Percentiles rank a stretch among this genome's conserved stretches.
Conservation (phyloP, 2,329 filamentous ascomycete species). For the Pseudogymnoascus sp. region DNA sequence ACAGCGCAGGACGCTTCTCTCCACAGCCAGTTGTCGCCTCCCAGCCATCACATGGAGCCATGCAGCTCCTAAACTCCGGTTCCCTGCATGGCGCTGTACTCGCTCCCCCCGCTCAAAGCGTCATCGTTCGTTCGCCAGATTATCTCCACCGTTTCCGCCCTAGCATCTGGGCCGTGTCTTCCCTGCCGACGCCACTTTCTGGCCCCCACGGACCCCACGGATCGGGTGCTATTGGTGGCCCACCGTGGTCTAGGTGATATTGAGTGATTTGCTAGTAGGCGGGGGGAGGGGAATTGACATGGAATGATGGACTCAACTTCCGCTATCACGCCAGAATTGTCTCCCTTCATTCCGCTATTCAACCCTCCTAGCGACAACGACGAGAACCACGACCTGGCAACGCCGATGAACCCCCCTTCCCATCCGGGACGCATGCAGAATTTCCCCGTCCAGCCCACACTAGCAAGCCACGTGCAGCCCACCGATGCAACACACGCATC, state of each 20-base stretch:
- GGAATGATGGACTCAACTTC: not conserved
- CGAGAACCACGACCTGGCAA: not conserved
- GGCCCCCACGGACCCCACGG: not conserved
- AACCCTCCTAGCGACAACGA: not conserved
- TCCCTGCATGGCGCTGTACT: not conserved
- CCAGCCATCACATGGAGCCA: not conserved
- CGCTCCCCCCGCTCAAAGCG: not conserved
- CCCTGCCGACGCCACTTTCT: not conserved
- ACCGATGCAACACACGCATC: not conserved
- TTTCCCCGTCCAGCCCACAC: not conserved
- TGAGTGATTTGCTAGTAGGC: not conserved
- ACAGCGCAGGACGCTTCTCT: not conserved
- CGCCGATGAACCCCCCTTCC: not conserved
- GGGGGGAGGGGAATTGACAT: not conserved
- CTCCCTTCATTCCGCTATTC: not conserved
- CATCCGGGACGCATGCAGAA: not conserved
- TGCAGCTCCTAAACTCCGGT: not conserved
- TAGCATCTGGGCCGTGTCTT: not conserved
- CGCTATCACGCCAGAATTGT: not conserved
- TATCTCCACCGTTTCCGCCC: not conserved
- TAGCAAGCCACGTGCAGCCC: not conserved
- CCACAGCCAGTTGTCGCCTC: not conserved
- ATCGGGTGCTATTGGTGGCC: not conserved
- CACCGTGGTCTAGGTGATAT: not conserved
- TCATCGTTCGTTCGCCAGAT: not conserved